These are phyloP conservation scores for Lactarius quietus DNA, from an alignment of 768 basidiomycete genomes.

Conservation along the genomic window DNA sequence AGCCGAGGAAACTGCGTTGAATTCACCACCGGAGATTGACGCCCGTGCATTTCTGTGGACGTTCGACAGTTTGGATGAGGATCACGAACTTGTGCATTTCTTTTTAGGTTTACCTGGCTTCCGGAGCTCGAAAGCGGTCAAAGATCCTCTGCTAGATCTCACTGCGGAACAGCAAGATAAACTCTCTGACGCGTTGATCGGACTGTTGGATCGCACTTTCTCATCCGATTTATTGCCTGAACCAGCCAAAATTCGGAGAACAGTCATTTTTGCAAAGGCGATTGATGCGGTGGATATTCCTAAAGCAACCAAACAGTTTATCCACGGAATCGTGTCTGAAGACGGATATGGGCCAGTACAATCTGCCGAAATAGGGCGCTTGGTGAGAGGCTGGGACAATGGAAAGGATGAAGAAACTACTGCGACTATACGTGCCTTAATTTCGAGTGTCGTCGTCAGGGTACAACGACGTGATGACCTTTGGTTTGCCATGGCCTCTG, in stretches of 20 bases:
- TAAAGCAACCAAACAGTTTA: too few species aligned
- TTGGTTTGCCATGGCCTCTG: background rate
- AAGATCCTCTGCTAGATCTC: background rate
- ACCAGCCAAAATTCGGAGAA: background rate
- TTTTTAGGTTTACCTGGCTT: background rate
- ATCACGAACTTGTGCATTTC: background rate
- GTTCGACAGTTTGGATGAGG: background rate
- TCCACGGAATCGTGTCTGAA: background rate
- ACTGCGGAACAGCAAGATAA: background rate
- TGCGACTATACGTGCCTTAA: background rate
- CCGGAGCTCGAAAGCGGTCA: background rate
- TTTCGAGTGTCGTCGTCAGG: background rate
- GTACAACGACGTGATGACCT: background rate
- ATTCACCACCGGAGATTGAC: background rate
- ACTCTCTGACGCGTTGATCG: background rate
- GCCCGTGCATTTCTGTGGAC: background rate
- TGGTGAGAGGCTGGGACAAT: background rate
- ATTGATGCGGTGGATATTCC: background rate
- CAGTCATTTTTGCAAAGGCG: background rate
- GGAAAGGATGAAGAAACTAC: too few species aligned
- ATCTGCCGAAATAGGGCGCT: background rate
- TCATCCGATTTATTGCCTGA: background rate
- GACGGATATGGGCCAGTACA: background rate
- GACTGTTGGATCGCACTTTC: background rate
- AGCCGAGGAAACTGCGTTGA: background rate